Conservation (phyloP, 768 basidiomycete genomes). For the Kwoniella shandongensis region DNA sequence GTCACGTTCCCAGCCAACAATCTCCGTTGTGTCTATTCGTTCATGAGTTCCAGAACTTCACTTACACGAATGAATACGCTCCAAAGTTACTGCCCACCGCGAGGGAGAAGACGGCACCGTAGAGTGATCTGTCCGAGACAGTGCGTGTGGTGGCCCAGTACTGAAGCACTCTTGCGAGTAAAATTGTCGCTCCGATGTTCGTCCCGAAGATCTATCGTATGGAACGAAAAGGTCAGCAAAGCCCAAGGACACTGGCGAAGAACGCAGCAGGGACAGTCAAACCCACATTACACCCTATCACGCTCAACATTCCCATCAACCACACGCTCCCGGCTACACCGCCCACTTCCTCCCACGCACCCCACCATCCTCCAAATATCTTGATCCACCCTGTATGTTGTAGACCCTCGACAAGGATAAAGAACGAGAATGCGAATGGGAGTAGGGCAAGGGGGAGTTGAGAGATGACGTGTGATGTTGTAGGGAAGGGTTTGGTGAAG, state of each 20-base stretch:
- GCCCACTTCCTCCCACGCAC: conserved; percentile 56
- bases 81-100: conserved; percentile 88
- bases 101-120: conserved; percentile 62
- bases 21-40: too few relatives aligned
- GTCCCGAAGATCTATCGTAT: conserved; percentile 65
- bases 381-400: conserved; percentile 82
- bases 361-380: conserved; percentile 72
- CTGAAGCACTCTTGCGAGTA: conserved; percentile 74
- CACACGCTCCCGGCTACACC: conserved; percentile 62
- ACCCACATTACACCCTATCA: conserved; percentile 69
- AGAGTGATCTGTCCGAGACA: conserved; percentile 45
- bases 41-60: conserved; percentile 4
- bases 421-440: conserved; percentile 91
- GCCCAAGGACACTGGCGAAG: neutral
- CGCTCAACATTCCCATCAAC: conserved; percentile 69
- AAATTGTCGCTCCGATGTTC: conserved; percentile 87
- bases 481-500: conserved; percentile 62
- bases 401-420: conserved; percentile 86
- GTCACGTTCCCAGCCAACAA: too few relatives aligned
- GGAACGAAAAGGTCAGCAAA: neutral
- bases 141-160: conserved; percentile 12
- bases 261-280: neutral
- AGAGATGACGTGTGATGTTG: conserved; percentile 58
- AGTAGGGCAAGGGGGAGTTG: conserved; percentile 77
- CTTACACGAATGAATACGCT: conserved; percentile 74